Percentiles rank a stretch among this genome's conserved stretches.
Conservation (phyloP, 805 yeast species). For the Saccharomycopsis lassenensis region DNA sequence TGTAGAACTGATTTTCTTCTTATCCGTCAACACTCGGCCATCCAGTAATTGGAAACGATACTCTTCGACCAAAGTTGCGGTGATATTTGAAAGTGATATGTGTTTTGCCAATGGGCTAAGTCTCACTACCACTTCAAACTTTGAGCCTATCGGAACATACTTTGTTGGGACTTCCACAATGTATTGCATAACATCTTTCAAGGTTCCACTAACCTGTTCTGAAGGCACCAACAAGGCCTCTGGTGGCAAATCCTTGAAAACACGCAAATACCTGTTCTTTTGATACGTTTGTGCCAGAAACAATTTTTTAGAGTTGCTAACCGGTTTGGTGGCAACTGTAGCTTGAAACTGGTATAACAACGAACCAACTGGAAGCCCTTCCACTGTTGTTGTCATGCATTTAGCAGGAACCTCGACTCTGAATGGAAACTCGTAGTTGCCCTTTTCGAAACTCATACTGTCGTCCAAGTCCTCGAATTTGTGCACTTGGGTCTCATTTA, state of each 20-base stretch:
- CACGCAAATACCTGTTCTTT: conserved; percentile 62
- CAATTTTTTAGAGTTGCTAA: background rate
- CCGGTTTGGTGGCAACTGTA: conserved; percentile 27
- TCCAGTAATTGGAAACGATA: no score
- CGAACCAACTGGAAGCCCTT: conserved; percentile 75
- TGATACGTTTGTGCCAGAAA: conserved; percentile 39
- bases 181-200: no score
- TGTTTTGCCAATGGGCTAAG: conserved; percentile 78
- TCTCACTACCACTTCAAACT: conserved; percentile 53
- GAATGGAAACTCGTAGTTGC: conserved; percentile 87
- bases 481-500: background rate
- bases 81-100: conserved; percentile 58
- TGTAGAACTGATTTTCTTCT: no score
- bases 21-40: no score
- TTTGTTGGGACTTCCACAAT: conserved; percentile 73
- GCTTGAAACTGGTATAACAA: conserved; percentile 67
- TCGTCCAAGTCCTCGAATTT: background rate
- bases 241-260: conserved; percentile 75
- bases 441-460: conserved; percentile 24
- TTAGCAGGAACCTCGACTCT: conserved; percentile 75
- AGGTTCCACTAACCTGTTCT: conserved; percentile 82
- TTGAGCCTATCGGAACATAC: conserved; percentile 82
- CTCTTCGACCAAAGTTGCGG: conserved; percentile 55
- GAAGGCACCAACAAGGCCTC: conserved; percentile 81
- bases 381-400: conserved; percentile 78